Evolutionary conservation across 1,139 yeast genomes (phyloP), one percentile per base, ranked within the genome.

Genomic region (Candida sp.): DNA sequence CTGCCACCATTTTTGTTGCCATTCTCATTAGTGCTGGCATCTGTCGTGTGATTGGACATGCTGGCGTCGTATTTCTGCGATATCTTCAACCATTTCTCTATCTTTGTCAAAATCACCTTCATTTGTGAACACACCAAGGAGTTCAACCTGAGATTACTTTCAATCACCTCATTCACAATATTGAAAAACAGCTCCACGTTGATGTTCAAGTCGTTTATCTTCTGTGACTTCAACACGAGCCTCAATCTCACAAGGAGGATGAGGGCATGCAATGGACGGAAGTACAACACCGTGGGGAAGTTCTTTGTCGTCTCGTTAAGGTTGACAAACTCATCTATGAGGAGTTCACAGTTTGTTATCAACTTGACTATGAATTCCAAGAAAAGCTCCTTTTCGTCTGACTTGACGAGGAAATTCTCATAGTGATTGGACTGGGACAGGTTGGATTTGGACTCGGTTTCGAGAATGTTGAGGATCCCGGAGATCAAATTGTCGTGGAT

Each of bases 251-350:
- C 72, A 53, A 80, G 61, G 6, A 80, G 69, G 23, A 81, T 79
- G 37, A 83, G 63, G 0, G 86, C 82, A 60, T 80, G 82, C 73
- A 83, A 67, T 3, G 86, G 85, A 41, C 86, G 64, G 57, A 81
- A 83, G 61, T 79, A 80, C 59, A 82, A 74, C 54, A 79, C 80
- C 1, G 85, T 79, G 1, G 87, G 87, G 50, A 77, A 77, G 49
- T 71, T 64, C 6, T 70, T 58, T 1, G 80, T 73, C 48, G 69
- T 67, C 7, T 68, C 67, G 49, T 78, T 72, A 34, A 80, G 52
- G 26, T 63, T 63, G 17, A 78, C 68, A 61, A 82, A 82, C 6
- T 78, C 69, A 43, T 74, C 75, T 38, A 83, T 67, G 37, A 79
- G 67, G 51, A 70, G 73, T 55, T 77, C 80, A 59, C 81, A 73